Base-by-base conservation (phyloP, 2,329 filamentous ascomycete species). In the Penicillium oxalicum region DNA sequence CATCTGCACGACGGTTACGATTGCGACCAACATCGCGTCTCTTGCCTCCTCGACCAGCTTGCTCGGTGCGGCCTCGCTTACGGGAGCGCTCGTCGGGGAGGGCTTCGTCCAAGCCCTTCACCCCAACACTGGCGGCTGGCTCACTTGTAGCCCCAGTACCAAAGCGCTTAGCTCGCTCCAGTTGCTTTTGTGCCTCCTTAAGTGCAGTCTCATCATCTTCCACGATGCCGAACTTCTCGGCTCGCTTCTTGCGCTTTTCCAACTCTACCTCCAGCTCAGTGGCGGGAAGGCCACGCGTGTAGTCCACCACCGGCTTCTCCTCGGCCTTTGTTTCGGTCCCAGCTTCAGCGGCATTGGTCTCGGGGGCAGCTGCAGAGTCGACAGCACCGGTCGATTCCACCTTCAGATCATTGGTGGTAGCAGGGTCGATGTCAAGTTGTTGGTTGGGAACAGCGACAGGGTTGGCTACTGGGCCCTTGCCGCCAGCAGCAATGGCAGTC, bases 131-230 rank as follows among this genome's bases (percentile, higher is more conserved):
- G 9, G 54, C 35, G 33, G 50, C 38, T 7, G 40, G 53, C 37
- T 55, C 52, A 9, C 33, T 49, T 4, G 40, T 62, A 38, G 49
- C 61, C 2, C 54, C 61, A 4, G 66, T 64, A 12, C 71, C 72
- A 45, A 77, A 77, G 12, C 72, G 68, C 61, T 76, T 74, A 4
- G 74, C 73, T 27, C 74, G 68, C 49, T 74, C 67, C 13, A 74
- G 51, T 11, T 69, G 63, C 60, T 73, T 75, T 51, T 70, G 63
- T 9, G 72, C 70, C 45, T 75, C 73, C 42, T 64, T 63, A 38
- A 68, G 53, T 2, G 64, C 65, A 11, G 66, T 63, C 46, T 69
- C 62, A 1, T 66, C 56, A 24, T 70, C 69, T 48, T 72, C 68
- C n/a, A 67, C 64, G 34, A 72, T 69, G 18, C 73, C 73, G 53